A percentile compares a stretch with the other conserved stretches of the same genome.
phyloP scores from a whole-genome alignment of 2,329 filamentous ascomycete species.

The Diplodia sapinea region DNA sequence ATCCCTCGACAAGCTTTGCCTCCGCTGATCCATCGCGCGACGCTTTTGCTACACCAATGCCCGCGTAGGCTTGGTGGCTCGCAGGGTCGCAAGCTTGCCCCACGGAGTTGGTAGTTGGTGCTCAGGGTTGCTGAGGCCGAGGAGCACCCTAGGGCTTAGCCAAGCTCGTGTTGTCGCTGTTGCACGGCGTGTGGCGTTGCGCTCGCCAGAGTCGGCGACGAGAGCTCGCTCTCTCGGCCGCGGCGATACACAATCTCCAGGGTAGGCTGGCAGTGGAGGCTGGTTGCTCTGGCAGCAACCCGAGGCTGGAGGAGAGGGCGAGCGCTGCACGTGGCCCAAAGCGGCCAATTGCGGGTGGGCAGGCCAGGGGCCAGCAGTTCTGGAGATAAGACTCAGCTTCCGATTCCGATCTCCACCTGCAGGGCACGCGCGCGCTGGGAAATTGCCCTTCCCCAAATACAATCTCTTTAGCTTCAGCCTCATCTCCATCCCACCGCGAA shows the following conservation, averaged over 20 bases:
- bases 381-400: constrained; percentile 7
- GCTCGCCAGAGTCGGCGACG: background rate
- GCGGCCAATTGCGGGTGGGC: background rate
- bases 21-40: constrained; percentile 18
- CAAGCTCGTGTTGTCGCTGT: background rate
- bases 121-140: constrained; percentile 6
- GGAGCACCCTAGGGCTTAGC: background rate
- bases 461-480: constrained; percentile 26
- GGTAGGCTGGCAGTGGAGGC: background rate
- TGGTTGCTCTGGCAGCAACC: background rate
- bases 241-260: constrained; percentile 3
- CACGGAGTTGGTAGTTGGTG: background rate
- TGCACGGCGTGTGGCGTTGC: background rate
- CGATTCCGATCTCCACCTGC: constrained; percentile 13
- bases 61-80: constrained; percentile 4
- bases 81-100: background rate
- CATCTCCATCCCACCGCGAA: constrained; percentile 12
- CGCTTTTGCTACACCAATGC: constrained; percentile 16
- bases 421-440: constrained; percentile 8
- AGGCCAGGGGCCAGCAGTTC: background rate
- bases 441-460: constrained; percentile 22
- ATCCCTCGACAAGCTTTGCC: constrained; percentile 23
- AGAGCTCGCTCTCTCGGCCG: background rate
- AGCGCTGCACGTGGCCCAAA: background rate
- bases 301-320: background rate